phyloP scores from a whole-genome alignment of 2,329 filamentous ascomycete species.

The Ceratocystis ficicola region DNA sequence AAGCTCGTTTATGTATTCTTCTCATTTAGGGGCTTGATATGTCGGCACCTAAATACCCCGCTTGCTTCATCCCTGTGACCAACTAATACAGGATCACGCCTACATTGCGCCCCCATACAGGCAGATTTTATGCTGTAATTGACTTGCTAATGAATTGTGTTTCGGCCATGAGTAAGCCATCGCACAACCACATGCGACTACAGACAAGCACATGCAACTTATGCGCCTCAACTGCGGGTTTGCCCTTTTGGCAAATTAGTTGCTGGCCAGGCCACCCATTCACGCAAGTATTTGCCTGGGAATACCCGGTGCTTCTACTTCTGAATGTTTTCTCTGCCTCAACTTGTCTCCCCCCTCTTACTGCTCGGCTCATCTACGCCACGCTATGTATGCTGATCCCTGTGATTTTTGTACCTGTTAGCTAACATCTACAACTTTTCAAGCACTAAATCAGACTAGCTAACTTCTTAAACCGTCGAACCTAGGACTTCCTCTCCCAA shows the following conservation, averaged over 20 bases:
- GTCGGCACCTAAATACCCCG: background rate
- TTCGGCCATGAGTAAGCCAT: background rate
- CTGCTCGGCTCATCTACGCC: too few species aligned
- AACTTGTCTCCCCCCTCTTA: too few species aligned
- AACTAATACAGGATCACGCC: constrained; percentile 8
- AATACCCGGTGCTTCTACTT: too few species aligned
- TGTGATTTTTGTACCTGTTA: too few species aligned
- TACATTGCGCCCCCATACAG: background rate
- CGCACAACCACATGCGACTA: background rate
- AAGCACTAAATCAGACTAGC: too few species aligned
- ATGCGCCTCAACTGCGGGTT: background rate
- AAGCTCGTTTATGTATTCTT: background rate
- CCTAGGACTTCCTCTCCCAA: too few species aligned
- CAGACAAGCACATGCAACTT: background rate
- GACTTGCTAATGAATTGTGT: background rate
- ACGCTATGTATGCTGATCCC: too few species aligned
- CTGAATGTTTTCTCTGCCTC: too few species aligned
- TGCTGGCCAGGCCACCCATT: background rate
- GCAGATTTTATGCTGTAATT: background rate
- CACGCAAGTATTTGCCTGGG: background rate
- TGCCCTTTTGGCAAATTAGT: background rate
- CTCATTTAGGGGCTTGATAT: constrained; percentile 1
- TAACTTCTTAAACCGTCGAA: too few species aligned
- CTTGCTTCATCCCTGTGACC: background rate
- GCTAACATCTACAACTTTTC: too few species aligned